Conservation (phyloP, 2,329 filamentous ascomycete genomes). For the Colletotrichum cuscutae region DNA sequence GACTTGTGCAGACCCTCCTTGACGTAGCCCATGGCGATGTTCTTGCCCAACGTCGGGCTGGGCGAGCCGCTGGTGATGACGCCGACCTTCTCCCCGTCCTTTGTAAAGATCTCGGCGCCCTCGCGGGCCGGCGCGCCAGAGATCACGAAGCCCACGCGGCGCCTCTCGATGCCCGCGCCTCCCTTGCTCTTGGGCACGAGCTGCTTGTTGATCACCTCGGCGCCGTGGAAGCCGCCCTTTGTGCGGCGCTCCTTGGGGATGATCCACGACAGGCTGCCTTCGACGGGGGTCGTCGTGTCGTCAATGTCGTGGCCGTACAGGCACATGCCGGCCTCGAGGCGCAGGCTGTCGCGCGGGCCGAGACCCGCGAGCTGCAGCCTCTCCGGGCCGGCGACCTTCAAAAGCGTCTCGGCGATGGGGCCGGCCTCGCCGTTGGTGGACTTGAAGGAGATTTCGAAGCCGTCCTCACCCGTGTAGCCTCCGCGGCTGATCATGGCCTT, state of each 20-base stretch:
- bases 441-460: conserved; percentile 90
- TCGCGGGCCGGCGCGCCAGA: conserved; percentile 91
- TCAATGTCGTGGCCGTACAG: conserved; percentile 99
- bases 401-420: conserved; percentile 68
- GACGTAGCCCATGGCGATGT: conserved; percentile 97
- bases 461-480: conserved; percentile 97
- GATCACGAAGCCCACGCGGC: conserved; percentile 84
- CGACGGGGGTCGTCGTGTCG: conserved; percentile 73
- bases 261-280: conserved; percentile 76
- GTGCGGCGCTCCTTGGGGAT: conserved; percentile 80
- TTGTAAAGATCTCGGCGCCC: conserved; percentile 80
- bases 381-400: conserved; percentile 68
- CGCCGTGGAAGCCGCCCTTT: conserved; percentile 83
- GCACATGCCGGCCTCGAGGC: conserved; percentile 97
- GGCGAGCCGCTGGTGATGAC: conserved; percentile 90
- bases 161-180: conserved; percentile 73
- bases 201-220: conserved; percentile 80
- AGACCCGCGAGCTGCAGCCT: conserved; percentile 84
- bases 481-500: conserved; percentile 79
- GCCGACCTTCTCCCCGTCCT: conserved; percentile 76
- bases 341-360: conserved; percentile 89
- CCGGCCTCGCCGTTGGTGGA: conserved; percentile 49
- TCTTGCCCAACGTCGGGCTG: conserved; percentile 85
- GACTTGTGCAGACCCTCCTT: conserved; percentile 83
- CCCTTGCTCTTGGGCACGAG: conserved; percentile 79